Evolutionary conservation across 2,329 filamentous ascomycete species (phyloP), one percentile per base, ranked within the genome.

Genomic region (Fusarium paranaense): DNA sequence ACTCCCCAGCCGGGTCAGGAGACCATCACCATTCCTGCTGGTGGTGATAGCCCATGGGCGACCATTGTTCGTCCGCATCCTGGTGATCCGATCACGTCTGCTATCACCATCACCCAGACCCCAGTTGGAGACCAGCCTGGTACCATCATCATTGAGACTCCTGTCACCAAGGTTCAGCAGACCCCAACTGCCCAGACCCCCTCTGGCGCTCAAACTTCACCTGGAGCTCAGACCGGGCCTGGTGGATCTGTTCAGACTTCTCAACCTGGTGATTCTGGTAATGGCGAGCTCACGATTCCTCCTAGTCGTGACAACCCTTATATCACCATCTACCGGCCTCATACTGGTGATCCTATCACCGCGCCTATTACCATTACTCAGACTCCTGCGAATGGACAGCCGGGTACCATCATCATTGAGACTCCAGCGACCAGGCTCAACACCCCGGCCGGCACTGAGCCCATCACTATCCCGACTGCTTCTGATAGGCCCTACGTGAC

Each of bases 401-500:
- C 71, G 22, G 71, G 71, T 61, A 74, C 71, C 1, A 63, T 74
- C 33, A 63, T 74, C 18, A 69, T 74, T 14, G 71, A 74, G 61
- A 73, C 71, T 13, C 71, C 60, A 20, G 42, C 64, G 9, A 74
- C 64, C 11, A 45, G 64, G 32, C 18, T 38, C 9, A n/a, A 52
- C 16, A 45, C 25, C 20, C 54, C 33, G 20, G 22, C 33, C 11
- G 35, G 30, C 16, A 42, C 27, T 20, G 30, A 47, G n/a, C 40
- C 30, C 30, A 33, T 60, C 20, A 61, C 58, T 2, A 47, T 61
- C 20, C 58, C 30, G 13, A 25, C 58, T 20, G 25, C 37, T 10
- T n/a, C 27, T 20, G 40, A 45, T 27, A 47, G 40, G 10, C 38
- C 38, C 2, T 61, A 47, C 9, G 58, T 61, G 30, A 61, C 58